Base-by-base conservation (phyloP, 2,329 filamentous ascomycete species). In the Colletotrichum caudatum region DNA sequence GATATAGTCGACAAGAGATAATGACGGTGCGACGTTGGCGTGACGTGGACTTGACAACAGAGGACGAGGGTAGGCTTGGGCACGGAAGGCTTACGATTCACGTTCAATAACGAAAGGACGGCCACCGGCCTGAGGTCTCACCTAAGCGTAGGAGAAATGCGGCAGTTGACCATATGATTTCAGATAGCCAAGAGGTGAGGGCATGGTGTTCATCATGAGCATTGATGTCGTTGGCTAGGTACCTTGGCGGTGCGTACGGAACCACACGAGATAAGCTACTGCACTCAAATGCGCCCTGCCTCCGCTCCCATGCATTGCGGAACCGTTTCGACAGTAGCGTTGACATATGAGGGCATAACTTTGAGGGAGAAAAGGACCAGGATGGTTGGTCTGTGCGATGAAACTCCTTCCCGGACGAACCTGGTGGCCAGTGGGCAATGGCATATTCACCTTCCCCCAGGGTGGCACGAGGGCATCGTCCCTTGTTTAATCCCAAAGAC, bases 211-310 rank as follows among this genome's bases (percentile, higher is more conserved):
- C 6, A 26, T n/a, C 6, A 39, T 11, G 60, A 63, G 64, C 64
- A 60, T 60, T 59, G 64, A 51, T 37, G 50, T 56, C 37, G 37
- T 54, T 44, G 50, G 46, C 26, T 35, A 29, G 29, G 29, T 29
- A 60, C 33, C 26, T 18, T 35, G 20, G 26, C 23, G 41, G 41
- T 41, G 35, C 20, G 57, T 62, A 44, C 37, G 12, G 12, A 54
- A 16, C 14, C n/a, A 60, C n/a, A 29, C 64, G 41, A 60, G 46
- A 54, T 39, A 60, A 39, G 56, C 62, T 59, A 60, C 63, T 70
- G 67, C 56, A 66, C 58, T 39, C 48, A 70, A 63, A 66, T 56
- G 33, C 50, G 39, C 50, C 35, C 48, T 54, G 48, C 46, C 44
- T 39, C 33, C 35, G 33, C 46, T 5, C 9, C 33, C 12, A 60